Evolutionary conservation across 2,329 filamentous ascomycete genomes (phyloP), one percentile per base, ranked within the genome.

Genomic region (Didymella segeticola): DNA sequence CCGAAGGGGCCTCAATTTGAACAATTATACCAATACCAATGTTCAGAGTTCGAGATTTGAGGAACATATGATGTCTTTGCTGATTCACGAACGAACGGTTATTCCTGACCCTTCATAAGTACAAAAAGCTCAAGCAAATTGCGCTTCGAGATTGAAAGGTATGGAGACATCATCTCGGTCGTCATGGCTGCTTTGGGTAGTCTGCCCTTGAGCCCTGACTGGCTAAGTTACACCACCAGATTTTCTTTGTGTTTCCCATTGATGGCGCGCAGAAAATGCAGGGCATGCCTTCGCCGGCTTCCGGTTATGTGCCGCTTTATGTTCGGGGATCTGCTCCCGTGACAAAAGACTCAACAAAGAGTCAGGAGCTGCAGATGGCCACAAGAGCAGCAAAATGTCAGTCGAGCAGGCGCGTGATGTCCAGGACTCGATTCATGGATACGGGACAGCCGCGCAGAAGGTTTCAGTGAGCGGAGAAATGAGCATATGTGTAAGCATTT

Each of bases 111-210:
- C 20, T 20, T 15, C 1, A 17, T 14, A 17, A 5, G 39, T 17
- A 41, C 23, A 20, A 10, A 33, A 39, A 43, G 43, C 51, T 48
- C 43, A 17, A 33, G 45, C 33, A 45, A 26, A 23, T 41, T 27
- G 39, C 38, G 27, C 29, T n/a, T 43, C 43, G 33, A 53, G 15
- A 43, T 48, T 26, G 38, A 43, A 43, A 31, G 51, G 39, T 41
- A 45, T 54, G 39, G 33, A 48, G 37, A 53, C 20, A 17, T 34
- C 26, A 36, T 45, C 22, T 36, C 45, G 51, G 51, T 38, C 19
- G 37, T 27, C 9, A 22, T 8, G 20, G 26, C 51, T 30, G 39
- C 45, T 33, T 49, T 43, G 11, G 45, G 45, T 17, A 48, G 30
- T 39, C 4, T 12, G 7, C 17, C 33, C 33, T 48, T 42, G 14